These are phyloP conservation scores for Cercospora zeina DNA, from an alignment of 2,329 filamentous ascomycete genomes.

Conservation along the genomic window DNA sequence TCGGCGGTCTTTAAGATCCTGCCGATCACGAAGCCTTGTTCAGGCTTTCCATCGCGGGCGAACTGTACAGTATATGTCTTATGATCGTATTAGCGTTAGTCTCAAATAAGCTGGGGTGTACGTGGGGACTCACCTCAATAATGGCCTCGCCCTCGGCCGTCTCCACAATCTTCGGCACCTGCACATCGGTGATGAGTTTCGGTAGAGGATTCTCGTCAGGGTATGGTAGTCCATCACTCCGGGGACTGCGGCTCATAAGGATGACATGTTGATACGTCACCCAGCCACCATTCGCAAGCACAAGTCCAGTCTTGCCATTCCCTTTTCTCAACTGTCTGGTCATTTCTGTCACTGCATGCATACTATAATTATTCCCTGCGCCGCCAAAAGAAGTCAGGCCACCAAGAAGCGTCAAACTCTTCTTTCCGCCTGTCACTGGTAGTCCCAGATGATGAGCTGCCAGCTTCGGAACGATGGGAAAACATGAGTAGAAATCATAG, in stretches of 20 bases:
- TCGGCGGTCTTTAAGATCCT: conserved; percentile 49
- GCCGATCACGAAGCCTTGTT: conserved; percentile 55
- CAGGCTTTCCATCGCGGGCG: conserved; percentile 52
- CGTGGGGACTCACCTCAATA: conserved; percentile 53
- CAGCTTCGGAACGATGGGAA: conserved; percentile 68
- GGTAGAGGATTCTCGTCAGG: conserved; percentile 52
- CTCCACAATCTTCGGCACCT: conserved; percentile 46
- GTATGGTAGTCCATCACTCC: conserved; percentile 46
- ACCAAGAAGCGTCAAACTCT: conserved; percentile 60
- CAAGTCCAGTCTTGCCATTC: conserved; percentile 53
- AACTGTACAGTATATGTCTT: conserved; percentile 64
- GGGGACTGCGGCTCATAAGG: conserved; percentile 55
- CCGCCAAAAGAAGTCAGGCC: conserved; percentile 69
- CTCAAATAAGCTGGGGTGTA: background rate
- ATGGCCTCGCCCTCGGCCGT: conserved; percentile 53
- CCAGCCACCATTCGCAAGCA: conserved; percentile 66
- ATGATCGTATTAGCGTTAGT: background rate
- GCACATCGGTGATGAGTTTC: conserved; percentile 44
- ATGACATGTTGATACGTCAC: conserved; percentile 66
- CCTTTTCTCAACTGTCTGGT: conserved; percentile 53
- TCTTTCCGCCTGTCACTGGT: conserved; percentile 42
- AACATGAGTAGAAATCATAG: conserved; percentile 68
- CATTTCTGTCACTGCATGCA: conserved; percentile 63
- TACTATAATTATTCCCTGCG: conserved; percentile 70
- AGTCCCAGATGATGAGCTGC: conserved; percentile 62